These are phyloP conservation scores for Salix purpurea DNA, from an alignment of 345 rosid genomes.

Conservation along the genomic window DNA sequence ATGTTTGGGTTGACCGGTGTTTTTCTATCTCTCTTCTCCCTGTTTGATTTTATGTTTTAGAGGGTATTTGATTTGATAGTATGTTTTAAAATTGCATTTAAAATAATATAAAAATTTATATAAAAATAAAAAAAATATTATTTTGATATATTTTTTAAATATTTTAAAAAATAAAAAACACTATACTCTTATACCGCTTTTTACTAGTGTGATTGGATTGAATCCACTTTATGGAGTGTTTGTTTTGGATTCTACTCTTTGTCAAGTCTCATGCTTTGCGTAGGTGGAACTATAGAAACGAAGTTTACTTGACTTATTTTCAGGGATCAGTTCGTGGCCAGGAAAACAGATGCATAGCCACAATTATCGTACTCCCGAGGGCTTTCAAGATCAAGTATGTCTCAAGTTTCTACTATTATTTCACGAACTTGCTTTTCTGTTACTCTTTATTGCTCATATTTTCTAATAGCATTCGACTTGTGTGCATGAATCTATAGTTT, in stretches of 20 bases:
- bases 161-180: too few relatives aligned
- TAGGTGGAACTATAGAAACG: not conserved
- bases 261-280: not conserved
- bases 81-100: too few relatives aligned
- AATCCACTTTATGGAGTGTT: not conserved
- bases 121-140: too few relatives aligned
- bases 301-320: not conserved
- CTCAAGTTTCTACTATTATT: conserved; percentile 17
- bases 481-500: not conserved
- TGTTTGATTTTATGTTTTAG: too few relatives aligned
- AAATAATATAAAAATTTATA: too few relatives aligned
- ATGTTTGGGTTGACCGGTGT: not conserved
- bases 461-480: not conserved
- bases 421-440: not conserved
- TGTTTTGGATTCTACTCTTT: not conserved
- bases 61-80: too few relatives aligned
- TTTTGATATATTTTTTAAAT: too few relatives aligned
- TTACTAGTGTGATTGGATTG: not conserved
- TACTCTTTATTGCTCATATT: not conserved
- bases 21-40: too few relatives aligned
- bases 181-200: too few relatives aligned
- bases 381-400: conserved; percentile 61
- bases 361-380: conserved; percentile 64
- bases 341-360: conserved; percentile 90
- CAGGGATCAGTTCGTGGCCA: conserved; percentile 78